Conservation (phyloP, 192 early-diverging fungal species). For the Gamsiella multidivaricata region DNA sequence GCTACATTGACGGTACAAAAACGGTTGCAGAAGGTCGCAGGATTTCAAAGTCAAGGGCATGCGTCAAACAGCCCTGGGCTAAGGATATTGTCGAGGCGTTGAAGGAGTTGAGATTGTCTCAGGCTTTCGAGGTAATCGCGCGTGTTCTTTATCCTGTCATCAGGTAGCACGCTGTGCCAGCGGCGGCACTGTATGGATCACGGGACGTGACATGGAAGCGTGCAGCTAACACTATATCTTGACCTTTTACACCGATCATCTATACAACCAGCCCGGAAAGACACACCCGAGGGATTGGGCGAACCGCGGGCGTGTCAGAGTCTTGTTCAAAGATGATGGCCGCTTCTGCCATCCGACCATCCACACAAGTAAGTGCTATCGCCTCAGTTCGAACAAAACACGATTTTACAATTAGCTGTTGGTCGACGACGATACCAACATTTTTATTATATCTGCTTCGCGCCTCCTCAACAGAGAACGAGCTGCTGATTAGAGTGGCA, state of each 20-base stretch:
- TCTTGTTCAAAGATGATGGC: conserved; percentile 65
- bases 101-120: conserved; percentile 67
- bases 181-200: no score
- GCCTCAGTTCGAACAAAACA: not conserved
- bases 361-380: conserved; percentile 58
- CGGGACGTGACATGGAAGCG: no score
- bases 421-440: no score
- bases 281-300: conserved; percentile 78
- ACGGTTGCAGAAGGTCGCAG: conserved; percentile 70
- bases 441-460: not conserved
- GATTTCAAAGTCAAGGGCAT: conserved; percentile 62
- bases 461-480: conserved; percentile 12
- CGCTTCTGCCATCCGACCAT: conserved; percentile 59
- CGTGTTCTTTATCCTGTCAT: not conserved
- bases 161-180: no score
- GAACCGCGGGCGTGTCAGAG: conserved; percentile 75
- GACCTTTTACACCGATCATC: not conserved
- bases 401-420: not conserved
- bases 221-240: no score
- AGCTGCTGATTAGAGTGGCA: conserved; percentile 31
- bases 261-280: conserved; percentile 55
- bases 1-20: conserved; percentile 73
- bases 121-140: conserved; percentile 71
- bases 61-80: conserved; percentile 66
- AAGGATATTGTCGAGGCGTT: conserved; percentile 73